Conservation (phyloP, 148 eudicot genomes). For the Vaccinium darrowii region DNA sequence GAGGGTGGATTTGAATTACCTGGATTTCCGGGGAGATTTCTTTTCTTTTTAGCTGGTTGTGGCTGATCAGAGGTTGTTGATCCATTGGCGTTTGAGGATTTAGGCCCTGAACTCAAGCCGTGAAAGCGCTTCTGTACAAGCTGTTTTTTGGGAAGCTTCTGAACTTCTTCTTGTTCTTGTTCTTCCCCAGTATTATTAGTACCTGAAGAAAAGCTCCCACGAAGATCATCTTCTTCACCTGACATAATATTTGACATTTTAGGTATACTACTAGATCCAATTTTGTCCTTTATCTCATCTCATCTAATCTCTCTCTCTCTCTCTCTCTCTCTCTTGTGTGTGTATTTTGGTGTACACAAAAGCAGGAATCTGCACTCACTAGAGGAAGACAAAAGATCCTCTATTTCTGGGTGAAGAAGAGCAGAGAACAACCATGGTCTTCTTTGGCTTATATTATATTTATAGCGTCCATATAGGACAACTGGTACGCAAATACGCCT, state of each 20-base stretch:
- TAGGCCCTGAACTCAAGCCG: slow-evolving; percentile 11
- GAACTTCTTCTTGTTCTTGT: slow-evolving; percentile 28
- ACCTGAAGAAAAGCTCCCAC: slow-evolving; percentile 52
- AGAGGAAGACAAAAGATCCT: slow-evolving; percentile 36
- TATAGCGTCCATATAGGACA: neutral
- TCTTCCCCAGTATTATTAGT: slow-evolving; percentile 1
- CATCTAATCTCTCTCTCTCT: neutral
- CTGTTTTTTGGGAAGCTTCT: slow-evolving; percentile 21
- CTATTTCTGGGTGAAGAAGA: slow-evolving; percentile 19
- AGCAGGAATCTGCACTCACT: slow-evolving; percentile 17
- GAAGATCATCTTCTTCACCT: slow-evolving; percentile 46
- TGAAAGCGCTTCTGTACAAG: slow-evolving; percentile 4
- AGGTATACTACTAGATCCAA: neutral
- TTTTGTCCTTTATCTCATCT: neutral
- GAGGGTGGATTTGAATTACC: slow-evolving; percentile 26
- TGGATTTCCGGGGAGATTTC: slow-evolving; percentile 63
- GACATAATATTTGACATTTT: slow-evolving; percentile 27
- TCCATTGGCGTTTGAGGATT: slow-evolving; percentile 26
- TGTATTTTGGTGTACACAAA: slow-evolving; percentile 20
- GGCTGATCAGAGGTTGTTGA: slow-evolving; percentile 24
- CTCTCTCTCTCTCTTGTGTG: neutral
- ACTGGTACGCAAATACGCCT: neutral
- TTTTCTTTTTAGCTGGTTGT: slow-evolving; percentile 44
- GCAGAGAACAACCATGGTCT: slow-evolving; percentile 9
- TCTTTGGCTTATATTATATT: slow-evolving; percentile 21